A percentile compares a stretch with the other conserved stretches of the same genome.
These are phyloP conservation scores for Leccinum pachyderme DNA, from an alignment of 1,284 basidiomycete genomes.

Conservation along the genomic window DNA sequence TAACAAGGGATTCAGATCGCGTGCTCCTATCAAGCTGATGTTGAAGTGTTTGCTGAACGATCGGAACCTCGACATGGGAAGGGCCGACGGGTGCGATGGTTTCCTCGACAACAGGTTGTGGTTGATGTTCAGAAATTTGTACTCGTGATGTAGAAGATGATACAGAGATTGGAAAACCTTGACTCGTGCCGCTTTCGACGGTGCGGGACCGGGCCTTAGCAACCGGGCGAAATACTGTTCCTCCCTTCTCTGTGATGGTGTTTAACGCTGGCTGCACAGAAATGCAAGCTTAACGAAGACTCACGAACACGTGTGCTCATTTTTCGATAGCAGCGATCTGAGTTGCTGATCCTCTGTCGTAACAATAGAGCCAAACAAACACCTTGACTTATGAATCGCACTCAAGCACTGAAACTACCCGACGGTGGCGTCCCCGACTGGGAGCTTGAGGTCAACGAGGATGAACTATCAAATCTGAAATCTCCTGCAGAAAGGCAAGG, in stretches of 20 bases:
- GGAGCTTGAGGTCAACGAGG: conserved; percentile 47
- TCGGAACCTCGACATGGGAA: conserved; percentile 2
- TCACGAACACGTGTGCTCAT: conserved; percentile 80
- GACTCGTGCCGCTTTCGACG: conserved; percentile 28
- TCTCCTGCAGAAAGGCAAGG: conserved; percentile 55
- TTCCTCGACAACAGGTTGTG: conserved; percentile 3
- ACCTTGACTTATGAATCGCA: conserved; percentile 25
- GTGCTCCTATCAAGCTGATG: conserved; percentile 11
- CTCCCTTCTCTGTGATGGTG: conserved; percentile 60
- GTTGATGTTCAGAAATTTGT: conserved; percentile 2
- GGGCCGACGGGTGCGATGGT: neutral
- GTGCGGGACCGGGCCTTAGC: conserved; percentile 46
- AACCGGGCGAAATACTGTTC: conserved; percentile 64
- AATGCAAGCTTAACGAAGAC: conserved; percentile 30
- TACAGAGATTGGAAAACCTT: conserved; percentile 21
- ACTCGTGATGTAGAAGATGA: conserved; percentile 17
- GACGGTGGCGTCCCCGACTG: conserved; percentile 54
- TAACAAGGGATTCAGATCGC: conserved; percentile 16
- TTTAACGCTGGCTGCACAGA: conserved; percentile 4
- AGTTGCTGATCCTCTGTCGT: neutral
- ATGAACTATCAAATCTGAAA: conserved; percentile 39
- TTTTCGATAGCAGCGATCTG: neutral
- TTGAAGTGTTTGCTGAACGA: conserved; percentile 6
- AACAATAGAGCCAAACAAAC: conserved; percentile 31
- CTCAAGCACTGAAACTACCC: conserved; percentile 44